A percentile compares a stretch with the other conserved stretches of the same genome.
phyloP scores from a whole-genome alignment of 371 early-diverging fungal species.

The Funneliformis caledonium region DNA sequence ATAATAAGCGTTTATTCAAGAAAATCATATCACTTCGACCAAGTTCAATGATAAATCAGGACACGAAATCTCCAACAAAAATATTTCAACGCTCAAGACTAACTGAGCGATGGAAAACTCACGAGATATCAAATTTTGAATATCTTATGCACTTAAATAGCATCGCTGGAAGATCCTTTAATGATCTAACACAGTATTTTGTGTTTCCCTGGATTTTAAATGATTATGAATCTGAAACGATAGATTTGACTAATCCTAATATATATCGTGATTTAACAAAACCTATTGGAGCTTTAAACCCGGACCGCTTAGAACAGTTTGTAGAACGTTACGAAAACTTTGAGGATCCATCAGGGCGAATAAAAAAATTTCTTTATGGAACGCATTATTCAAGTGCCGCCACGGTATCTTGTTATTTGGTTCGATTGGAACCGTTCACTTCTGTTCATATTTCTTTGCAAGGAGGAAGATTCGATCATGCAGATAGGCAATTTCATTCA shows the following conservation, averaged over 20 bases:
- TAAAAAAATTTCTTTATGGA: conserved; percentile 71
- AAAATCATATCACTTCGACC: conserved; percentile 53
- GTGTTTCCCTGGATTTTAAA: conserved; percentile 60
- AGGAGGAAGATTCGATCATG: conserved; percentile 78
- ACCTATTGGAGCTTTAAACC: conserved; percentile 74
- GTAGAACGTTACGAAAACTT: conserved; percentile 65
- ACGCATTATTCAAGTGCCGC: conserved; percentile 81
- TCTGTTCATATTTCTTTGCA: conserved; percentile 71
- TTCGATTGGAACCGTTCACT: conserved; percentile 77
- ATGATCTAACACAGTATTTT: conserved; percentile 59
- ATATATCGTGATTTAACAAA: conserved; percentile 72
- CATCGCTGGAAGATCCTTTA: conserved; percentile 60
- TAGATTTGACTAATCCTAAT: conserved; percentile 63
- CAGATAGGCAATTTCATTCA: conserved; percentile 60
- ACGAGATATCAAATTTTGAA: conserved; percentile 74
- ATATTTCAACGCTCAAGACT: conserved; percentile 49
- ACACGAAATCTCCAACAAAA: conserved; percentile 44
- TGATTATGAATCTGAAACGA: conserved; percentile 56
- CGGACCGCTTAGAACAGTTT: conserved; percentile 57
- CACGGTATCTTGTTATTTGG: conserved; percentile 67
- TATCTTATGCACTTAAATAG: conserved; percentile 76
- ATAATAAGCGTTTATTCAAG: conserved; percentile 51
- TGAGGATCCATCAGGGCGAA: conserved; percentile 66
- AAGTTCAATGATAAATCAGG: conserved; percentile 47
- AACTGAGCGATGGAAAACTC: conserved; percentile 62